Conservation (phyloP, 2,329 filamentous ascomycete genomes). For the Phialophora verrucosa region DNA sequence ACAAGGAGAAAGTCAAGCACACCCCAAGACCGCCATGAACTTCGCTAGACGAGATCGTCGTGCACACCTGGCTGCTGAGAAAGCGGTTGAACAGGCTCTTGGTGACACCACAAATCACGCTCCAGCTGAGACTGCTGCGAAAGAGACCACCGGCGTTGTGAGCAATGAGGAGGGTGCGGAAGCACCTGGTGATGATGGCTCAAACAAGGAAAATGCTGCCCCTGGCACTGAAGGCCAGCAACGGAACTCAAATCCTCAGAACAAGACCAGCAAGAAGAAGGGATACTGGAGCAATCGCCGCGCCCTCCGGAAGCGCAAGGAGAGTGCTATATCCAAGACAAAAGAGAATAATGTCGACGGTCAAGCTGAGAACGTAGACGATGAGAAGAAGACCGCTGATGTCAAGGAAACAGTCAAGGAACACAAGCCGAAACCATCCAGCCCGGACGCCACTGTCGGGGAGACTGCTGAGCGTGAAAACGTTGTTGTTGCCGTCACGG, state of each 20-base stretch:
- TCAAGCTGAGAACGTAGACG: background rate
- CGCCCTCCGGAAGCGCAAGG: conserved; percentile 1
- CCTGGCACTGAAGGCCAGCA: conserved; percentile 1
- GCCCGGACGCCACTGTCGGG: background rate
- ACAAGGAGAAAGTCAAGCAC: conserved; percentile 13
- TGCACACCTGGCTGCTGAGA: conserved; percentile 8
- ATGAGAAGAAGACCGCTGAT: background rate
- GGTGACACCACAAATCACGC: background rate
- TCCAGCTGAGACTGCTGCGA: background rate
- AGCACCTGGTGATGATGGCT: background rate
- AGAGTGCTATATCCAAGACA: background rate
- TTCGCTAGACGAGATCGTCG: conserved; percentile 15
- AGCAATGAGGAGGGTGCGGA: background rate
- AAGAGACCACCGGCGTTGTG: background rate
- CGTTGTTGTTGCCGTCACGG: conserved; percentile 3
- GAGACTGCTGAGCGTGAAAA: conserved; percentile 3
- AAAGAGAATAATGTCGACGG: conserved; percentile 2
- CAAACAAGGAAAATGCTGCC: conserved; percentile 9
- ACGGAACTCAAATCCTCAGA: background rate
- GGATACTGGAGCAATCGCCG: conserved; percentile 11
- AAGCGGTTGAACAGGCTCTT: conserved; percentile 4
- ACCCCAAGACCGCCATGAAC: conserved; percentile 8
- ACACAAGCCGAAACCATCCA: conserved; percentile 4
- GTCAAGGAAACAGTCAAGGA: conserved; percentile 1
- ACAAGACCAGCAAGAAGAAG: conserved; percentile 14